phyloP scores from a whole-genome alignment of 169 alveolate species.

The Perkinsus olseni region DNA sequence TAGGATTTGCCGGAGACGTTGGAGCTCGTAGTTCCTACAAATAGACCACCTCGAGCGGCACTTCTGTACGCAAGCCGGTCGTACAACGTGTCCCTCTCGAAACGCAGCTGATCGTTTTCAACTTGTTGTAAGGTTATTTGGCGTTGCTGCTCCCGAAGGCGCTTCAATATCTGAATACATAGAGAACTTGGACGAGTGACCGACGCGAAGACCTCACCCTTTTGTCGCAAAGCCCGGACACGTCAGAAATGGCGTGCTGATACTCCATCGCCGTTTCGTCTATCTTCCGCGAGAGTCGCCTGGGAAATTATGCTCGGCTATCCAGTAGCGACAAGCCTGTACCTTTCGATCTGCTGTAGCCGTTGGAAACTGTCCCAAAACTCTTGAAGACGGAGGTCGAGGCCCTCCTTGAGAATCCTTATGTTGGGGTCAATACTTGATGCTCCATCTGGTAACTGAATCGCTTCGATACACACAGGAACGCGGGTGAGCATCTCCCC shows the following conservation, averaged over 20 bases:
- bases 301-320: neutral
- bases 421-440: neutral
- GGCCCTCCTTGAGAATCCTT: neutral
- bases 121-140: neutral
- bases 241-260: neutral
- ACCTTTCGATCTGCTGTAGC: neutral
- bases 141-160: neutral
- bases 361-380: neutral
- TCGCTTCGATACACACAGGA: neutral
- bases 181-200: too few relatives aligned
- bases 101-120: neutral
- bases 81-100: neutral
- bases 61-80: neutral
- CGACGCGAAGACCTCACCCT: neutral
- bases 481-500: neutral
- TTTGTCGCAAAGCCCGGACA: neutral
- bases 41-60: neutral
- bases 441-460: neutral
- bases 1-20: neutral
- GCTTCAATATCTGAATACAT: neutral
- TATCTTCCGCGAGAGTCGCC: neutral
- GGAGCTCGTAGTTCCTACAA: neutral
- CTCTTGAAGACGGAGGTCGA: neutral
- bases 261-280: neutral
- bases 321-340: neutral